A percentile compares a stretch with the other conserved stretches of the same genome.
Conservation (phyloP, 2,329 filamentous ascomycete genomes). For the Penicillium sp. region DNA sequence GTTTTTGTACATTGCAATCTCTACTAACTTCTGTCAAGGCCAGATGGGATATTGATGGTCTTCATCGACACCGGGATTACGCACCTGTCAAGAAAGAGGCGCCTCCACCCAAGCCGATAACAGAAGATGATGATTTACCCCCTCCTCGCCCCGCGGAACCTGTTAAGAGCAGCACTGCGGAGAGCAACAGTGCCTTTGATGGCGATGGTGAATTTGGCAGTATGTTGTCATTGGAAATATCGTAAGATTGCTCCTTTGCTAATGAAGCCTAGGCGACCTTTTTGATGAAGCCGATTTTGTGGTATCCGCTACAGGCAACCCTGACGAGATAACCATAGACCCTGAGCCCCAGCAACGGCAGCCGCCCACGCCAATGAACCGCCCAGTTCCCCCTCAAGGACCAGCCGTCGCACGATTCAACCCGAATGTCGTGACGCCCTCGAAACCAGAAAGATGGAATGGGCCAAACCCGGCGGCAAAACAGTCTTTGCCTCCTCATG, state of each 20-base stretch:
- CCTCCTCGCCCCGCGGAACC: conserved; percentile 28
- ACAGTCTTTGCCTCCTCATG: conserved; percentile 24
- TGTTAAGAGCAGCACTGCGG: conserved; percentile 31
- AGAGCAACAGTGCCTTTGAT: conserved; percentile 33
- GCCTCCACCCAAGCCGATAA: conserved; percentile 31
- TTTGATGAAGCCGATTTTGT: conserved; percentile 76
- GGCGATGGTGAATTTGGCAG: conserved; percentile 45
- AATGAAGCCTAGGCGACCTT: conserved; percentile 50
- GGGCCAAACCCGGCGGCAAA: conserved; percentile 20
- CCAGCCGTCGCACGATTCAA: conserved; percentile 23
- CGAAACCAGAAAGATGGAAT: conserved; percentile 38
- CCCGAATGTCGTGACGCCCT: conserved; percentile 35
- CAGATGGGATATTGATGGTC: conserved; percentile 72
- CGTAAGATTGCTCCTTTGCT: conserved; percentile 8
- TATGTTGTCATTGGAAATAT: conserved; percentile 20
- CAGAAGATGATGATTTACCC: conserved; percentile 53
- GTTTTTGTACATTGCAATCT: neutral
- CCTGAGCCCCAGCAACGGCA: conserved; percentile 29
- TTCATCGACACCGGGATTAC: conserved; percentile 79
- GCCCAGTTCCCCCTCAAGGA: conserved; percentile 21
- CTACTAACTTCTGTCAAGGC: conserved; percentile 38
- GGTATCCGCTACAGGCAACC: conserved; percentile 66
- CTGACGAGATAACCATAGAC: conserved; percentile 69
- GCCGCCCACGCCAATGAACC: conserved; percentile 26
- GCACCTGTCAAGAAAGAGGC: conserved; percentile 59